phyloP scores from a whole-genome alignment of 2,329 filamentous ascomycete species.

The Rugonectria rugulosa region DNA sequence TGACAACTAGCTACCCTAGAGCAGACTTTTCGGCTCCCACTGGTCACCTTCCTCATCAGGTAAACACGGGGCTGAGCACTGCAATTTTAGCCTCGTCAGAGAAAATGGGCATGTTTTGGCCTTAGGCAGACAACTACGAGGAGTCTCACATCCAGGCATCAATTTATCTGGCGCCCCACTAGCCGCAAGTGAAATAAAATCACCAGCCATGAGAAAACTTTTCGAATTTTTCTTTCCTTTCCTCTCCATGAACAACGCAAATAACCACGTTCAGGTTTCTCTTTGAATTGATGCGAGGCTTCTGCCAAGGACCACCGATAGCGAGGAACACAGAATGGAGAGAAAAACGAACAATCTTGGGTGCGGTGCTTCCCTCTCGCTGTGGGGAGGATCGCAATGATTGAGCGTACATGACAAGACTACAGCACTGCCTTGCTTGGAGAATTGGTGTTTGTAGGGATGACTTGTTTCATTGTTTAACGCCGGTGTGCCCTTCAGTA shows the following conservation, averaged over 20 bases:
- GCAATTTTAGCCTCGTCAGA: too few species aligned
- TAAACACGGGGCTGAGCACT: too few species aligned
- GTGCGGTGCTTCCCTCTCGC: constrained; percentile 61
- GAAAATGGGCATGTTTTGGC: not conserved
- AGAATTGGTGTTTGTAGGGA: too few species aligned
- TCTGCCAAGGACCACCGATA: constrained; percentile 57
- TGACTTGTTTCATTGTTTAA: too few species aligned
- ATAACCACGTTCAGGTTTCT: constrained; percentile 53
- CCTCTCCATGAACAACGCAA: constrained; percentile 56
- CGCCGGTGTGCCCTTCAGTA: too few species aligned
- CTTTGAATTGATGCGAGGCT: constrained; percentile 56
- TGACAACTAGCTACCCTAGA: too few species aligned
- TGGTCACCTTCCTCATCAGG: too few species aligned
- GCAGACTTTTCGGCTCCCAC: too few species aligned
- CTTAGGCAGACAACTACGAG: not conserved
- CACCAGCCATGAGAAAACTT: constrained; percentile 30
- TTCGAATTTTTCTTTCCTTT: constrained; percentile 27
- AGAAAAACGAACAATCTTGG: constrained; percentile 65
- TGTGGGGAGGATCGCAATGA: constrained; percentile 67
- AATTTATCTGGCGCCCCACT: constrained; percentile 28
- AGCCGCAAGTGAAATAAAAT: constrained; percentile 20
- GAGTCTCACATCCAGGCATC: constrained; percentile 12
- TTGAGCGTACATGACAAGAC: constrained; percentile 60
- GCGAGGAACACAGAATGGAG: constrained; percentile 60
- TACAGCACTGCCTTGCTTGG: not conserved